Percentiles rank a stretch among this genome's conserved stretches.
Conservation (phyloP, 192 early-diverging fungal species). For the Spizellomyces punctatus region DNA sequence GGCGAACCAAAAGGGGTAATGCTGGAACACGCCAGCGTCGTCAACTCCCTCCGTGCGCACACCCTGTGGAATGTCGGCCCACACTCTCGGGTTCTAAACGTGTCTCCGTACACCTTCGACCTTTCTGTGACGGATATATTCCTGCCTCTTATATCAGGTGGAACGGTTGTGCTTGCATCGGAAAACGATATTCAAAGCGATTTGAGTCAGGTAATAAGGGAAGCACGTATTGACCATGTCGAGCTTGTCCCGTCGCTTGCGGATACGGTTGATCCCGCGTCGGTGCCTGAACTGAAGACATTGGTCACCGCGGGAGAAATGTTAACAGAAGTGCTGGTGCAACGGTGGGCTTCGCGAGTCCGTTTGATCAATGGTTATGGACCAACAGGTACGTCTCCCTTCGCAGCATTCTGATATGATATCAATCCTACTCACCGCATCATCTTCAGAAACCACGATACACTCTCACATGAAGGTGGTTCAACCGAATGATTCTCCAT, state of each 20-base stretch:
- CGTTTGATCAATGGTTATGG: conserved; percentile 28
- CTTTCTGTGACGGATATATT: conserved; percentile 18
- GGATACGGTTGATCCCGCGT: not conserved
- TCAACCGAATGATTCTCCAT: too few species aligned
- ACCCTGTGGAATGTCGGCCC: not conserved
- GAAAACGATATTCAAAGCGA: conserved; percentile 12
- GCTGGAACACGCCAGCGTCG: conserved; percentile 13
- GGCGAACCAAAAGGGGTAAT: conserved; percentile 20
- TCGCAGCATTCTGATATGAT: conserved; percentile 17
- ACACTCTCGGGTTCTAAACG: not conserved
- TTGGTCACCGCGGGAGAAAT: conserved; percentile 13
- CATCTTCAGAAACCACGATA: too few species aligned
- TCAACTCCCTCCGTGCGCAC: not conserved
- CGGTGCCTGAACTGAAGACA: conserved; percentile 8
- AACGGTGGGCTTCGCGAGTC: conserved; percentile 14
- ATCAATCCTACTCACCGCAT: too few species aligned
- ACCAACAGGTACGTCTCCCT: too few species aligned
- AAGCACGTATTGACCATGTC: not conserved
- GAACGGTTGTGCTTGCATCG: conserved; percentile 4
- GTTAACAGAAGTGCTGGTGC: conserved; percentile 1
- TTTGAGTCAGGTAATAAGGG: not conserved
- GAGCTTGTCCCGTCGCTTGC: conserved; percentile 8
- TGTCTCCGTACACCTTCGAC: conserved; percentile 13
- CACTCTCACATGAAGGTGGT: too few species aligned
- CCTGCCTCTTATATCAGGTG: conserved; percentile 12